Evolutionary conservation across 1,139 yeast species (phyloP).

Genomic region (Pneumocystis carinii): DNA sequence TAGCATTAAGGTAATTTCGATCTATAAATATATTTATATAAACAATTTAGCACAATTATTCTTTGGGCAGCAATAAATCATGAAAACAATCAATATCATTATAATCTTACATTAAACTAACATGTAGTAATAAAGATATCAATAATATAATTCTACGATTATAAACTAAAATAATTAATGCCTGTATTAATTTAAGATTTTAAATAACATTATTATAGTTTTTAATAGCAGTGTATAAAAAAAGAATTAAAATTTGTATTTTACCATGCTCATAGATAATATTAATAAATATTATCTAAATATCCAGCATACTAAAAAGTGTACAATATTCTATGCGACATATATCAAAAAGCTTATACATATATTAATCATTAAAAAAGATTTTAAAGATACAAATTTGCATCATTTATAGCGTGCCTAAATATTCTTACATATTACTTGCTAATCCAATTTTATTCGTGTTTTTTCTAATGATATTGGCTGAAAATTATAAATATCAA

Average conservation of each 20-base stretch:
- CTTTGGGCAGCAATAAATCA: background rate
- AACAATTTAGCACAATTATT: background rate
- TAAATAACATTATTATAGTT: background rate
- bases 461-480: slow-evolving; percentile 23
- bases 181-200: background rate
- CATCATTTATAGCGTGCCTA: background rate
- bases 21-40: slow-evolving; percentile 26
- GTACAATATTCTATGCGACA: background rate
- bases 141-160: background rate
- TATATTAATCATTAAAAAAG: background rate
- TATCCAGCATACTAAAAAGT: background rate
- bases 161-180: background rate
- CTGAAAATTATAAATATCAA: slow-evolving; percentile 25
- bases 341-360: background rate
- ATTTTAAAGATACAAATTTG: background rate
- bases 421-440: background rate
- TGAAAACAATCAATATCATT: background rate
- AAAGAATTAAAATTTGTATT: background rate
- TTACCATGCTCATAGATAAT: background rate
- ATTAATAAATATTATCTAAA: background rate
- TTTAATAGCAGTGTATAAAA: background rate
- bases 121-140: background rate
- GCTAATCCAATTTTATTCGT: slow-evolving; percentile 16
- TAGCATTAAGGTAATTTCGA: slow-evolving; percentile 37
- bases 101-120: background rate